Conservation (phyloP, 2,329 filamentous ascomycete species). For the Hypoxylon sp. region DNA sequence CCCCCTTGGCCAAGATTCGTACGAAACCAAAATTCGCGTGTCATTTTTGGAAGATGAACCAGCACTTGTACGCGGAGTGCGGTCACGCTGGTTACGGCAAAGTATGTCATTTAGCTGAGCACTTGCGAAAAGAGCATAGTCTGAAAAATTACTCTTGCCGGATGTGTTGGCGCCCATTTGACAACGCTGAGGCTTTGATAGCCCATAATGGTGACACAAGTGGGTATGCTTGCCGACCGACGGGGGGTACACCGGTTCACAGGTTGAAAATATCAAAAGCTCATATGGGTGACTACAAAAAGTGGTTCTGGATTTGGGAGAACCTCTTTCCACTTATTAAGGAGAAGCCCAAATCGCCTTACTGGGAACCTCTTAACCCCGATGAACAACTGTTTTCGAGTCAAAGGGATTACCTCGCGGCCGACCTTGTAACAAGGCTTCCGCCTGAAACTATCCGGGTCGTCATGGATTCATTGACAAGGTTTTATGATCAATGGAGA, state of each 20-base stretch:
- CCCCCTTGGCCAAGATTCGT: neutral
- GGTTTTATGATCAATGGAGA: conserved; percentile 5
- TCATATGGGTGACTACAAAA: conserved; percentile 8
- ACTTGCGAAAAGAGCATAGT: conserved; percentile 14
- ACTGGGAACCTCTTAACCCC: conserved; percentile 1
- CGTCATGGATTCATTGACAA: neutral
- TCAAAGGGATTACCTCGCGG: neutral
- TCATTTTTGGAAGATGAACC: conserved; percentile 27
- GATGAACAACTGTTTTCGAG: conserved; percentile 4
- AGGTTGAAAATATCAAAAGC: neutral
- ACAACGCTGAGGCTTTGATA: neutral
- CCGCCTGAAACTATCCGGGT: neutral
- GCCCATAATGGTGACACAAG: neutral
- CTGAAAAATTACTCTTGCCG: conserved; percentile 8
- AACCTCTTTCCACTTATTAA: conserved; percentile 3
- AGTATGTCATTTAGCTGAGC: conserved; percentile 14
- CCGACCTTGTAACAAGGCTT: neutral
- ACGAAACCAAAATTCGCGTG: conserved; percentile 14
- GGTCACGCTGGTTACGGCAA: neutral
- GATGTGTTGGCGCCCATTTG: conserved; percentile 12
- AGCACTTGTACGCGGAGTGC: conserved; percentile 9
- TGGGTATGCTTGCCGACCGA: neutral
- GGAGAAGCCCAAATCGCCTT: conserved; percentile 14
- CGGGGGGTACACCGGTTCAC: conserved; percentile 2
- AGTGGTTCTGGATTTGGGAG: conserved; percentile 21